phyloP scores from a whole-genome alignment of 1,139 yeast genomes.

The Hanseniaspora sp. region DNA sequence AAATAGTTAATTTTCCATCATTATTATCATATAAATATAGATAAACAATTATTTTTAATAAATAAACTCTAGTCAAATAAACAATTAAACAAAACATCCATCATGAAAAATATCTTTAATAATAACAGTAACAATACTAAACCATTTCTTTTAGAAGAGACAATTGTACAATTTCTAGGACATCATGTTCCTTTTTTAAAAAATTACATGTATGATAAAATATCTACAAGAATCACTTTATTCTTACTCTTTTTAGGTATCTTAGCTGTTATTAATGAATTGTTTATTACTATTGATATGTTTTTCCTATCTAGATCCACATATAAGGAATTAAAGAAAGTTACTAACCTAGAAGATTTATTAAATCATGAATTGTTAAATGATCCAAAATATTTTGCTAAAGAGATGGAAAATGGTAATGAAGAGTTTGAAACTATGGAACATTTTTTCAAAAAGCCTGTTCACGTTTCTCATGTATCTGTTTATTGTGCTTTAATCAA shows the following conservation, averaged over 20 bases:
- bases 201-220: slow-evolving; percentile 25
- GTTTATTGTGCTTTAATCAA: slow-evolving; percentile 38
- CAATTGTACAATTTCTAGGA: not conserved
- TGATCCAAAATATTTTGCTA: slow-evolving; percentile 28
- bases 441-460: slow-evolving; percentile 56
- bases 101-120: not conserved
- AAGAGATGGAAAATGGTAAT: slow-evolving; percentile 27
- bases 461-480: slow-evolving; percentile 66
- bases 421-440: slow-evolving; percentile 48
- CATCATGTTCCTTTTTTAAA: slow-evolving; percentile 21
- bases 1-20: too few species aligned
- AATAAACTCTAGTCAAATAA: not conserved
- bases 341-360: slow-evolving; percentile 18
- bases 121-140: not conserved
- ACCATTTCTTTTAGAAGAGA: slow-evolving; percentile 5
- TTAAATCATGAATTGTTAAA: slow-evolving; percentile 19
- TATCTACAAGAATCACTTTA: slow-evolving; percentile 30
- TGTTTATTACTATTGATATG: slow-evolving; percentile 30
- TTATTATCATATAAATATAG: too few species aligned
- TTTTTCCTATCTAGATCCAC: slow-evolving; percentile 27
- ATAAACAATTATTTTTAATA: too few species aligned
- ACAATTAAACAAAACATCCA: too few species aligned
- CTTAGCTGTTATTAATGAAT: slow-evolving; percentile 28
- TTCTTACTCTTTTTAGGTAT: slow-evolving; percentile 26
- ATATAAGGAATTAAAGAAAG: slow-evolving; percentile 26